Percentiles rank a stretch among this genome's conserved stretches.
Conservation (phyloP, 2,329 filamentous ascomycete genomes). For the Penicillium glabrum region DNA sequence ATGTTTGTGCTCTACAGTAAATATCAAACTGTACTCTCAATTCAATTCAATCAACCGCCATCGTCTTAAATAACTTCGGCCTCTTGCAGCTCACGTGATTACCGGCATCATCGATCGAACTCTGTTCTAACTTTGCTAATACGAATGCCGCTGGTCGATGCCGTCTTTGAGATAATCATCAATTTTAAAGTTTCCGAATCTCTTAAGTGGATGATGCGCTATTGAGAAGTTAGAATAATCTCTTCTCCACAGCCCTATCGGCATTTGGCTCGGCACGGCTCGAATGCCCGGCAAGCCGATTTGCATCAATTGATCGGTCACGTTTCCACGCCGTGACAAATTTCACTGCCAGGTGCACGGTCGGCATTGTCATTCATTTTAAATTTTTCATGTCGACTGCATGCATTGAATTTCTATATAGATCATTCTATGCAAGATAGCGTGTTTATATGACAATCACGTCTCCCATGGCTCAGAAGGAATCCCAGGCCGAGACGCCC, state of each 20-base stretch:
- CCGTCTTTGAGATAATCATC: neutral
- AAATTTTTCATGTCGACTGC: neutral
- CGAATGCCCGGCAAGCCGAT: slow-evolving; percentile 23
- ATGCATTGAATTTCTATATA: neutral
- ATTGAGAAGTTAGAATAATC: neutral
- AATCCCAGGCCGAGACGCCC: neutral
- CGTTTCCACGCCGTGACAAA: neutral
- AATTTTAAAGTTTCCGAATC: neutral
- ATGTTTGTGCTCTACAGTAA: too few relatives aligned
- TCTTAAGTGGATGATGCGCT: neutral
- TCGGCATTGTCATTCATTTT: neutral
- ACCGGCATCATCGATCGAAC: neutral
- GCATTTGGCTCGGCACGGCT: slow-evolving; percentile 27
- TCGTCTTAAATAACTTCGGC: too few relatives aligned
- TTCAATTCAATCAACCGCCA: too few relatives aligned
- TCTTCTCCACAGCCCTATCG: slow-evolving; percentile 8
- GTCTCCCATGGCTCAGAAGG: slow-evolving; percentile 9
- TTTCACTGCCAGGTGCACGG: neutral
- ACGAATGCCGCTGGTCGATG: neutral
- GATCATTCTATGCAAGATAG: neutral
- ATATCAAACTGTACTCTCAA: too few relatives aligned
- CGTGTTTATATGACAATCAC: neutral
- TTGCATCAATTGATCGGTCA: slow-evolving; percentile 10
- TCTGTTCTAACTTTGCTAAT: neutral
- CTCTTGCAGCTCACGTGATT: neutral